Conservation (phyloP, 75 land plant species). For the Picea glauca region DNA sequence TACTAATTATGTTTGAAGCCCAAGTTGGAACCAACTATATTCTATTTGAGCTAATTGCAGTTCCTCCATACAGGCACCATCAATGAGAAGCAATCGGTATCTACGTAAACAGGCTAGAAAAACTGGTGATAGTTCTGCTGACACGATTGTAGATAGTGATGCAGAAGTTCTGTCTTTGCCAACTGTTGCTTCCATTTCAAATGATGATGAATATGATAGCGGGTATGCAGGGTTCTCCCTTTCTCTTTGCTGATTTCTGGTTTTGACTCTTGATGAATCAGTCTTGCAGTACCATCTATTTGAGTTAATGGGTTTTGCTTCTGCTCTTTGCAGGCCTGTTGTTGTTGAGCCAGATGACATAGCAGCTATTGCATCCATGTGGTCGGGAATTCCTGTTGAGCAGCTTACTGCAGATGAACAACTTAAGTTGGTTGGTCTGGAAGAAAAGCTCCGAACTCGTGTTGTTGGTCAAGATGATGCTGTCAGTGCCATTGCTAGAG, state of each 20-base stretch:
- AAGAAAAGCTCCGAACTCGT: slow-evolving; percentile 65
- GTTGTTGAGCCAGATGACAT: slow-evolving; percentile 87
- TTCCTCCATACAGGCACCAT: slow-evolving; percentile 8
- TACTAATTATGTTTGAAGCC: no score
- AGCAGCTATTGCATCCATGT: slow-evolving; percentile 82
- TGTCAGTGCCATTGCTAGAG: slow-evolving; percentile 77
- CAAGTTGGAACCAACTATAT: no score
- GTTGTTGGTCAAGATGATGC: slow-evolving; percentile 97
- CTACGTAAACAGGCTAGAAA: slow-evolving; percentile 1
- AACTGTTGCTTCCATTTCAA: slow-evolving; percentile 20
- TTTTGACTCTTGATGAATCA: slow-evolving; percentile 1
- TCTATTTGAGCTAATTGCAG: neutral
- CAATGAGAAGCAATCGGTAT: neutral
- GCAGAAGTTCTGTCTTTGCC: slow-evolving; percentile 17
- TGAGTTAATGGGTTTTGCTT: neutral
- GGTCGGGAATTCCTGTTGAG: slow-evolving; percentile 96
- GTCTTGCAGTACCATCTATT: neutral
- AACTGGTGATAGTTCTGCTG: slow-evolving; percentile 4
- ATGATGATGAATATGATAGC: slow-evolving; percentile 39
- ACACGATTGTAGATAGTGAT: slow-evolving; percentile 17
- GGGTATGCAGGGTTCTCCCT: neutral
- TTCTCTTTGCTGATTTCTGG: slow-evolving; percentile 7
- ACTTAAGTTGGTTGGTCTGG: slow-evolving; percentile 57
- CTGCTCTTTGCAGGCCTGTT: slow-evolving; percentile 44
- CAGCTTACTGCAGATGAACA: slow-evolving; percentile 79